Evolutionary conservation across 2,329 filamentous ascomycete genomes (phyloP).

Genomic region (Aspergillus udagawae): DNA sequence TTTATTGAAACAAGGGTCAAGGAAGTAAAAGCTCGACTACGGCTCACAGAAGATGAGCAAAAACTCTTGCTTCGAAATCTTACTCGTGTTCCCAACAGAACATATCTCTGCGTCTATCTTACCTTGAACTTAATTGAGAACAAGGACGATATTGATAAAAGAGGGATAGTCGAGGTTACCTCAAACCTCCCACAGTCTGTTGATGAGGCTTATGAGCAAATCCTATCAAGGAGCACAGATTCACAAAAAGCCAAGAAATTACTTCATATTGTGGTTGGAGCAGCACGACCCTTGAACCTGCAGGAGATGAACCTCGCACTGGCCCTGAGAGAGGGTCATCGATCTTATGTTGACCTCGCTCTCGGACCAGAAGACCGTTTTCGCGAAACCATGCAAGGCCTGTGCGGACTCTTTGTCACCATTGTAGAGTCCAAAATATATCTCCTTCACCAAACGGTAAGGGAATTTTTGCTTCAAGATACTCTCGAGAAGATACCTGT

Average conservation of each 20-base stretch:
- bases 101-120: constrained; percentile 13
- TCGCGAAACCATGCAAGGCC: background rate
- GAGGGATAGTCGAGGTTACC: background rate
- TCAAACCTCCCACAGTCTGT: constrained; percentile 7
- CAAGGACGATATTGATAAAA: constrained; percentile 1
- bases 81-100: constrained; percentile 4
- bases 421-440: background rate
- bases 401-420: background rate
- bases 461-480: background rate
- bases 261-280: constrained; percentile 12
- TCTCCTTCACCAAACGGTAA: background rate
- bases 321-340: constrained; percentile 1
- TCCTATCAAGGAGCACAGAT: constrained; percentile 8
- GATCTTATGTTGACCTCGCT: background rate
- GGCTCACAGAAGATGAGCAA: background rate
- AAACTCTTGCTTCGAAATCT: constrained; percentile 1
- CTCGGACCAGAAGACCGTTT: background rate
- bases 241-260: constrained; percentile 3
- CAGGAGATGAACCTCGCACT: constrained; percentile 12
- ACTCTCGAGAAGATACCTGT: background rate
- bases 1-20: constrained; percentile 3
- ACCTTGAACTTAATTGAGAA: background rate
- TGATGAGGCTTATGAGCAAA: constrained; percentile 11
- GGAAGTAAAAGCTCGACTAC: background rate
- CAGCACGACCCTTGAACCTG: constrained; percentile 12